phyloP scores from a whole-genome alignment of 2,329 filamentous ascomycete genomes.

The Sodiomyces alkalinus region DNA sequence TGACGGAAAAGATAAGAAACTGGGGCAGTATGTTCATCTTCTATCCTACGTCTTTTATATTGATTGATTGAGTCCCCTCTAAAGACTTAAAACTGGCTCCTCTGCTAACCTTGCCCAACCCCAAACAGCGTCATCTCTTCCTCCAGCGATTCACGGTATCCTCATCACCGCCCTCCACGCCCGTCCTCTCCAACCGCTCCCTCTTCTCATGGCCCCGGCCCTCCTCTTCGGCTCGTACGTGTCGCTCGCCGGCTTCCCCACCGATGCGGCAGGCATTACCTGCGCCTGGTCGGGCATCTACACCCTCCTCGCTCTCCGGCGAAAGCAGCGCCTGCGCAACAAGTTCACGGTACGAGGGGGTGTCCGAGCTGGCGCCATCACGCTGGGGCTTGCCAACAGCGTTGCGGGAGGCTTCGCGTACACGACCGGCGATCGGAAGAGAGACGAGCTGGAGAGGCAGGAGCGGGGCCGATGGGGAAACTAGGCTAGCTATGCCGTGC shows the following conservation, averaged over 20 bases:
- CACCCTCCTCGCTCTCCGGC: constrained; percentile 35
- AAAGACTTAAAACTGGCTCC: constrained; percentile 2
- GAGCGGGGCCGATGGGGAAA: constrained; percentile 37
- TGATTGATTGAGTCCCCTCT: background rate
- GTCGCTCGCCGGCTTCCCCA: constrained; percentile 42
- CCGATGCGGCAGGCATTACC: constrained; percentile 38
- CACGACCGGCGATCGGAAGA: constrained; percentile 31
- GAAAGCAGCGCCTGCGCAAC: constrained; percentile 22
- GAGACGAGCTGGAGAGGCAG: constrained; percentile 30
- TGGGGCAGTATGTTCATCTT: constrained; percentile 32
- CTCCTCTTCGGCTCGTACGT: constrained; percentile 43
- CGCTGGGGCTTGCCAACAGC: constrained; percentile 31
- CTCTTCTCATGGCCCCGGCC: constrained; percentile 33
- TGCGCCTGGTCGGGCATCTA: constrained; percentile 44
- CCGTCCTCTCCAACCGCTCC: constrained; percentile 34
- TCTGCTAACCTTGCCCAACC: no score
- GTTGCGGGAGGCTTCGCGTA: constrained; percentile 37
- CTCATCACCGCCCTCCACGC: constrained; percentile 40
- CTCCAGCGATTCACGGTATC: constrained; percentile 39
- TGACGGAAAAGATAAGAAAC: constrained; percentile 20
- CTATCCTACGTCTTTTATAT: constrained; percentile 1
- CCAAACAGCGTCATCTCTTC: constrained; percentile 32
- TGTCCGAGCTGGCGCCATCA: constrained; percentile 35
- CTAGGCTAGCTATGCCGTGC: no score
- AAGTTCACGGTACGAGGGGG: constrained; percentile 32